A percentile compares a stretch with the other conserved stretches of the same genome.
phyloP scores from a whole-genome alignment of 768 basidiomycete species.

The Rhodotorula paludigena region DNA sequence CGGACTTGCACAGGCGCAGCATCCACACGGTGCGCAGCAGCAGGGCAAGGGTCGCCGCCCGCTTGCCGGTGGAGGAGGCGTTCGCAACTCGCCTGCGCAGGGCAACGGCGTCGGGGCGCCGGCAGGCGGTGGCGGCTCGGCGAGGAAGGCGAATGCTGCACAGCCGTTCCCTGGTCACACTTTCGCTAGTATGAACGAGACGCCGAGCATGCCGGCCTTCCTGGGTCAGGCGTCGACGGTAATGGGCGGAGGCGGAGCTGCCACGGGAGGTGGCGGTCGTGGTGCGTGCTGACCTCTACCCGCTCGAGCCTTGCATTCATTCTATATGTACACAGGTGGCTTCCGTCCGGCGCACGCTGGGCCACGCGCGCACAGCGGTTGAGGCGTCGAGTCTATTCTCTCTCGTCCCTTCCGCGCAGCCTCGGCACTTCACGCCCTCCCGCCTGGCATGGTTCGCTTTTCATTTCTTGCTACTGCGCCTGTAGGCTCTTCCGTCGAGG shows the following conservation, averaged over 20 bases:
- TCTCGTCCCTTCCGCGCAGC: too few relatives aligned
- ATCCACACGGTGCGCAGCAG: not conserved
- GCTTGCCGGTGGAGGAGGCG: not conserved
- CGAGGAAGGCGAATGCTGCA: not conserved
- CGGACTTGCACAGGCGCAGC: too few relatives aligned
- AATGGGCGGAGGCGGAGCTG: not conserved
- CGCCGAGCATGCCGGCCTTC: not conserved
- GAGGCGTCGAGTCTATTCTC: too few relatives aligned
- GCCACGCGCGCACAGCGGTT: too few relatives aligned
- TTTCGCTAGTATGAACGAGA: not conserved
- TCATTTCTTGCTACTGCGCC: too few relatives aligned
- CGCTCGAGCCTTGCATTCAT: not conserved
- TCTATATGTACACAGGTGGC: not conserved
- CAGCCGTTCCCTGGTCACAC: not conserved
- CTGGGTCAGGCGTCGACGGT: not conserved
- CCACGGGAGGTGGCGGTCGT: not conserved
- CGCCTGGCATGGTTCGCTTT: too few relatives aligned
- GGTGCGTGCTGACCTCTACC: not conserved
- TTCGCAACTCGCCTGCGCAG: not conserved
- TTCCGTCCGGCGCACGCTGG: conserved; percentile 4
- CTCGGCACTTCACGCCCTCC: not conserved
- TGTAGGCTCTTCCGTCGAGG: too few relatives aligned
- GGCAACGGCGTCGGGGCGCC: not conserved
- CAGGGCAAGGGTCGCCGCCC: not conserved
- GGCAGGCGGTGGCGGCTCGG: not conserved